These are phyloP conservation scores for Saccharomycopsis olivae DNA, from an alignment of 805 yeast species.

Conservation along the genomic window DNA sequence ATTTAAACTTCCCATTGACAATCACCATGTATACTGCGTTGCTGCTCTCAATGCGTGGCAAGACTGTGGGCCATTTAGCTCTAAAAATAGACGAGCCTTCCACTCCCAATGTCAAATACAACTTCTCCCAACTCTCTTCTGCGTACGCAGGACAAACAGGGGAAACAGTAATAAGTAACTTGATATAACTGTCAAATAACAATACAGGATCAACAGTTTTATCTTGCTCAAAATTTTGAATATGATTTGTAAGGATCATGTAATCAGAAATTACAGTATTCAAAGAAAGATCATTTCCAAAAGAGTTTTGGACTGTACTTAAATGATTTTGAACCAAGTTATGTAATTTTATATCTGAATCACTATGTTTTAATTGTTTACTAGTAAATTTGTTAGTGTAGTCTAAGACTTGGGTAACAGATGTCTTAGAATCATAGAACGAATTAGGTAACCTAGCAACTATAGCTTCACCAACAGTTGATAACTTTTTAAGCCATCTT, in stretches of 20 bases:
- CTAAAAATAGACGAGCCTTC: slow-evolving; percentile 41
- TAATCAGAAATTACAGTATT: slow-evolving; percentile 84
- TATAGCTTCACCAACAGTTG: neutral
- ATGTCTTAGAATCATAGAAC: too few relatives aligned
- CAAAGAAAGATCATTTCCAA: slow-evolving; percentile 47
- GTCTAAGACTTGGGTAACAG: neutral
- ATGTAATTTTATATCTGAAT: slow-evolving; percentile 44
- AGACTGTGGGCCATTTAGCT: slow-evolving; percentile 50
- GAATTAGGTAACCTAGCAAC: too few relatives aligned
- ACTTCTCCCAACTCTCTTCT: slow-evolving; percentile 70
- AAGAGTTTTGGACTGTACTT: slow-evolving; percentile 45
- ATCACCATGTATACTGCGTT: slow-evolving; percentile 43
- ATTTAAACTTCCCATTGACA: slow-evolving; percentile 62
- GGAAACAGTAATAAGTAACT: slow-evolving; percentile 50
- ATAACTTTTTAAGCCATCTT: slow-evolving; percentile 51
- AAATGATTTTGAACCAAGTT: slow-evolving; percentile 43
- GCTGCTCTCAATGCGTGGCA: slow-evolving; percentile 29
- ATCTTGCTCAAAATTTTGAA: slow-evolving; percentile 28
- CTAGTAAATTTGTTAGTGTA: neutral
- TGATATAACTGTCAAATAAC: slow-evolving; percentile 38
- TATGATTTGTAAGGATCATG: slow-evolving; percentile 68
- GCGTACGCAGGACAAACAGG: slow-evolving; percentile 77
- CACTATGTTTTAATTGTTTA: slow-evolving; percentile 22
- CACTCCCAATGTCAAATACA: slow-evolving; percentile 20
- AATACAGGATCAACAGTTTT: slow-evolving; percentile 29